Base-by-base conservation (phyloP, 331 rosid genomes). In the Quercus phellos region DNA sequence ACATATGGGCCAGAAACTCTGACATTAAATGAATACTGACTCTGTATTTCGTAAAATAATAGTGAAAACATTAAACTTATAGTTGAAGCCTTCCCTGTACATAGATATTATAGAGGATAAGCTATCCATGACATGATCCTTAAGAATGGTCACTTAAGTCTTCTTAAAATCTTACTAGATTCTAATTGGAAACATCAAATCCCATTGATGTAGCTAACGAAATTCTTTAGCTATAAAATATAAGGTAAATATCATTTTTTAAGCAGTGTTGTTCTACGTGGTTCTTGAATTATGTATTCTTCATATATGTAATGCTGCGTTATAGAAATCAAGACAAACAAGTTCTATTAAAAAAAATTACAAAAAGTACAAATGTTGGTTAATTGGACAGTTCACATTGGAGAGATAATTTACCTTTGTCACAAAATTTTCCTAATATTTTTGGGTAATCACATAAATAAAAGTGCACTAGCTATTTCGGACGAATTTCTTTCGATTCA, bases 141-240 rank as follows among this genome's bases (percentile, higher is more conserved):
- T 54, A 30, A 55, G 11, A 55, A 30, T 9, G 29, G 12, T 32
- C 5, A 5, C 10, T 54, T 16, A 3, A 73, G 43, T 53, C 58
- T 54, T 53, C n/a, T 35, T 7, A 73, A 73, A 19, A 30, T 54
- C 24, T 42, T 38, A n/a, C 0, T 21, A 21, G 17, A 6, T 6
- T 5, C 22, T 26, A 74, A 34, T 38, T 17, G 73, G 53, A 27
- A 75, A 64, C 79, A 75, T 75, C 16, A 63, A 73, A 63, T 75
- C 4, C 79, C 79, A 75, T 75, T 75, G 19, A 29, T 75, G 46
- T 42, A 26, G 27, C 72, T 75, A 63, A 63, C 50, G 18, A 75
- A 75, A 61, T n/a, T 50, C 30, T 75, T 21, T 63, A 43, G 21
- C 26, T 26, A 8, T 18, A 46, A 27, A 43, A 75, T 3, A 43